Evolutionary conservation across 306 rosid species (phyloP), one percentile per base, ranked within the genome.

Genomic region (Potentilla sterilis): DNA sequence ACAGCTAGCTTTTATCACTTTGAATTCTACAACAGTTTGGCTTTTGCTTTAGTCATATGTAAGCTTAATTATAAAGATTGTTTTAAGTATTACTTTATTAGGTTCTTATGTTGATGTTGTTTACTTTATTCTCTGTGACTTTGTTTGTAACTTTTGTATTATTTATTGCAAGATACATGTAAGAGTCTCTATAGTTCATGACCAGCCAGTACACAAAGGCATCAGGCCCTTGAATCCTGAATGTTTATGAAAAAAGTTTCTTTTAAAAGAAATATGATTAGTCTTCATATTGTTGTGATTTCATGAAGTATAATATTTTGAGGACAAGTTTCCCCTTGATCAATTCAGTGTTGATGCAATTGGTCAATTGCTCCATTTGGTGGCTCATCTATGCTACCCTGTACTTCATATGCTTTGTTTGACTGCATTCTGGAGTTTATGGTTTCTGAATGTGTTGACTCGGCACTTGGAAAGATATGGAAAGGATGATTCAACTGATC

Each of bases 101-200:
- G 15, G 6, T 22, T 54, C 48, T 72, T 21, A 21, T 8, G 66
- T 54, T 21, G 15, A 54, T 65, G 52, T 28, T 21, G 54, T 73
- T 72, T 72, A 37, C 48, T n/a, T 52, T 38, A 22, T 41, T 43
- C 67, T 22, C 51, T 57, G 41, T 57, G 66, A 38, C 65, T 38
- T 54, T 40, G 21, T 4, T 1, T 61, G 15, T 38, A 22, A 7
- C 4, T 21, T 40, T 37, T 28, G 37, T n/a, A 3, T 37, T 72
- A 12, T 3, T 6, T 54, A 12, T 11, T 35, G 59, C 18, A 34
- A 70, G 10, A 19, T 52, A 21, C 18, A 19, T 35, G 4, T 48
- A 47, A 32, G 9, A 37, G 65, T 14, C 16, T 54, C 3, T 37
- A 4, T 21, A 21, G 63, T 58, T 71, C 32, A 46, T 3, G 51